These are phyloP conservation scores for Chrysoporthe austroafricana DNA, from an alignment of 2,329 filamentous ascomycete species.

Conservation along the genomic window DNA sequence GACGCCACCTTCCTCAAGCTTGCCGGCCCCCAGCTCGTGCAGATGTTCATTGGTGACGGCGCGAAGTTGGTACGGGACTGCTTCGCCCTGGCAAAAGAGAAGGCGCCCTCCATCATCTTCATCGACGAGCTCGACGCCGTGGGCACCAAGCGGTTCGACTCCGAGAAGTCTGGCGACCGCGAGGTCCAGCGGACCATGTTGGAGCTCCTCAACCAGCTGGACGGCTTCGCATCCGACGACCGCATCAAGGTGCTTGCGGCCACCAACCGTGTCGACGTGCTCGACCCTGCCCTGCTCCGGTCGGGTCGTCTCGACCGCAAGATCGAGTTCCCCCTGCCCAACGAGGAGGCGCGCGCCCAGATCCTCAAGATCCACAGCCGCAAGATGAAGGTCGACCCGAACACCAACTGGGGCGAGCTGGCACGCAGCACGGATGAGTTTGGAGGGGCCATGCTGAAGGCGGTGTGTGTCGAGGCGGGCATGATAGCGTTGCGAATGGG, in stretches of 20 bases:
- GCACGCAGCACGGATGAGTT: conserved; percentile 98
- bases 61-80: conserved; percentile 97
- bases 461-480: conserved; percentile 96
- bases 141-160: conserved; percentile 99
- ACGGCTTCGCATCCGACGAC: conserved; percentile 96
- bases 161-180: conserved; percentile 94
- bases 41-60: conserved; percentile 99
- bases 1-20: conserved; percentile 99
- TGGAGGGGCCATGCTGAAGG: conserved; percentile 95
- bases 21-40: conserved; percentile 93
- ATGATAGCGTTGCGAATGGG: conserved; percentile 97
- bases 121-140: conserved; percentile 98
- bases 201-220: conserved; percentile 96
- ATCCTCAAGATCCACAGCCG: conserved; percentile 96
- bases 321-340: conserved; percentile 97
- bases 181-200: conserved; percentile 99
- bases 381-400: conserved; percentile 95
- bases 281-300: conserved; percentile 88
- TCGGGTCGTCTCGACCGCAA: conserved; percentile 93
- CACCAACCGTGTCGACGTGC: conserved; percentile 91
- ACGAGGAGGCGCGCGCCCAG: conserved; percentile 95
- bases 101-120: conserved; percentile 98
- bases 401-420: conserved; percentile 94
- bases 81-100: conserved; percentile 97
- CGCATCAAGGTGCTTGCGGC: conserved; percentile 95